Base-by-base conservation (phyloP, 2,329 filamentous ascomycete species). In the Phoma sp. region DNA sequence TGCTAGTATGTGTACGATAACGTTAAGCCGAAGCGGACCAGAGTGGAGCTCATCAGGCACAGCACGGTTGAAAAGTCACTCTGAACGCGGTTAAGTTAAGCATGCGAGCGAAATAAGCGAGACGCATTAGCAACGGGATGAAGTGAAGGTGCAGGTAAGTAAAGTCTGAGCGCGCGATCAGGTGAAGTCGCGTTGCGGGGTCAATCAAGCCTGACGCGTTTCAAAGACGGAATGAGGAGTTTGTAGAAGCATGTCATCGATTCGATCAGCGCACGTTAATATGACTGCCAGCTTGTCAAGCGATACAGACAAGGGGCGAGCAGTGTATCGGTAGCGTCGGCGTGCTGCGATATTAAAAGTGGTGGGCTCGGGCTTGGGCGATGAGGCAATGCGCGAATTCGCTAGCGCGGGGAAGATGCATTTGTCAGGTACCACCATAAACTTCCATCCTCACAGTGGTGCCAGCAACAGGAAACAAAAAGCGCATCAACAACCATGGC, bases 321-420 rank as follows among this genome's bases (percentile, higher is more conserved):
- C 9, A 32, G 11, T 17, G 11, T 4, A 9, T 26, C 9, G 23
- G 33, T 20, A 14, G 40, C n/a, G 26, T 33, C 40, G 2, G 23
- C 10, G 17, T 10, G 28, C 6, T 5, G 12, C 20, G 37, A 33
- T 37, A 25, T 28, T 47, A 32, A 21, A 21, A 18, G 20, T 36
- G 25, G n/a, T 58, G 56, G 58, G 39, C 18, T 28, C 60, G 47
- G 61, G 68, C 61, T 33, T 59, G 54, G 58, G 57, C 54, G 55
- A 66, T 62, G 59, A 67, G 61, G 59, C 62, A 66, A 70, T 68
- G 57, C 58, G 56, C 60, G 59, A 63, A 65, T 68, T 67, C 62
- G 60, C 59, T 73, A 73, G 67, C 64, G 68, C 66, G 57, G 64
- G 59, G 46, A 52, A 42, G 25, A 7, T 34, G 37, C 33, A 47